Conservation (phyloP, 2,329 filamentous ascomycete species). For the Cytospora piceicola region DNA sequence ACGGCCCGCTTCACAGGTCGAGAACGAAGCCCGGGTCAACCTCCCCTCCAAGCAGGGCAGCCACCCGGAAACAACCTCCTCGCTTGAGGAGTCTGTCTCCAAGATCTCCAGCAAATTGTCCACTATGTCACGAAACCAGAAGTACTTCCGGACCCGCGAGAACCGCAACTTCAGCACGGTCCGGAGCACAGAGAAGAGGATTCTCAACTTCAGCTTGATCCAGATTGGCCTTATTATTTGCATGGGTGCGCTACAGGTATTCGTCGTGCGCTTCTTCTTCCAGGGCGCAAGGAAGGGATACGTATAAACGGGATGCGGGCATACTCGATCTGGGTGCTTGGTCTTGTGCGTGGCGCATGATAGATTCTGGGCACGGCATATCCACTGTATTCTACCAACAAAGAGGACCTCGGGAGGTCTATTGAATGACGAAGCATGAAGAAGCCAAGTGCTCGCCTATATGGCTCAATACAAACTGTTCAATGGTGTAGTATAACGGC, state of each 20-base stretch:
- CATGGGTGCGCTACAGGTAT: slow-evolving; percentile 96
- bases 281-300: slow-evolving; percentile 76
- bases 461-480: background rate
- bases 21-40: slow-evolving; percentile 82
- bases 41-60: slow-evolving; percentile 89
- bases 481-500: background rate
- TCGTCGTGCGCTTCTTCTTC: slow-evolving; percentile 98
- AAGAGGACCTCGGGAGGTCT: slow-evolving; percentile 6
- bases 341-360: slow-evolving; percentile 34
- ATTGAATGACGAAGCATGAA: slow-evolving; percentile 32
- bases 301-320: slow-evolving; percentile 51
- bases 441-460: slow-evolving; percentile 6
- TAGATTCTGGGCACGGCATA: slow-evolving; percentile 10
- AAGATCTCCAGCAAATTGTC: slow-evolving; percentile 92
- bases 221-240: slow-evolving; percentile 89
- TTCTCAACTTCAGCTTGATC: slow-evolving; percentile 96
- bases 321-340: slow-evolving; percentile 26
- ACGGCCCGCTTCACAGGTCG: slow-evolving; percentile 62
- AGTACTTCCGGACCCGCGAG: slow-evolving; percentile 98
- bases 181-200: slow-evolving; percentile 89
- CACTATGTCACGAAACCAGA: slow-evolving; percentile 94
- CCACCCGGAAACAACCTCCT: slow-evolving; percentile 83
- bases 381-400: slow-evolving; percentile 9
- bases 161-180: slow-evolving; percentile 99
- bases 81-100: slow-evolving; percentile 91